phyloP scores from a whole-genome alignment of 108 stramenopile genomes.

The Cyclostephanos invisitatus region DNA sequence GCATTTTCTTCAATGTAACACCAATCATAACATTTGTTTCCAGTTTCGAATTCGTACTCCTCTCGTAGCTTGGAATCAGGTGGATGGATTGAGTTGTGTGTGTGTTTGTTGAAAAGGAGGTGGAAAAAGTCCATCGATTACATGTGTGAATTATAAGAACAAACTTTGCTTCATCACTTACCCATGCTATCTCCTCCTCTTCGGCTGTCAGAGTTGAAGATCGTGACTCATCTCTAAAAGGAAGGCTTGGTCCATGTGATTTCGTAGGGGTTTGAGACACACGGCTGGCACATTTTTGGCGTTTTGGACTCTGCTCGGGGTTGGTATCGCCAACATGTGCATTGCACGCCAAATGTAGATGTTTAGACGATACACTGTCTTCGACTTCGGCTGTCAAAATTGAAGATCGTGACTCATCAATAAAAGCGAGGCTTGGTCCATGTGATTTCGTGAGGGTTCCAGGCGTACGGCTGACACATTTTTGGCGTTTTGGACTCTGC shows the following conservation, averaged over 20 bases:
- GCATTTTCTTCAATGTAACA: constrained; percentile 36
- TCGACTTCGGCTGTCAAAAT: constrained; percentile 14
- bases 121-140: neutral
- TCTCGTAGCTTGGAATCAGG: constrained; percentile 22
- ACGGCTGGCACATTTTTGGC: neutral
- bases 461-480: neutral
- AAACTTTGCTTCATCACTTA: neutral
- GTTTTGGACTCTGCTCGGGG: neutral
- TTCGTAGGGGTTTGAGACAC: neutral
- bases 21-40: constrained; percentile 34
- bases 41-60: constrained; percentile 34
- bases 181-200: constrained; percentile 40
- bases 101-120: neutral
- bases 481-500: neutral
- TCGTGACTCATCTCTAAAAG: neutral
- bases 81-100: too few species aligned
- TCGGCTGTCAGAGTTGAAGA: constrained; percentile 14
- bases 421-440: neutral
- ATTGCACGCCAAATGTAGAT: constrained; percentile 29
- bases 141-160: neutral
- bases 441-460: constrained; percentile 1
- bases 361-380: constrained; percentile 12
- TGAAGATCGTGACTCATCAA: constrained; percentile 3
- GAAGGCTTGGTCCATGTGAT: neutral
- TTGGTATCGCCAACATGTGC: constrained; percentile 11